These are phyloP conservation scores for Kwoniella dendrophila DNA, from an alignment of 768 basidiomycete genomes.

Conservation along the genomic window DNA sequence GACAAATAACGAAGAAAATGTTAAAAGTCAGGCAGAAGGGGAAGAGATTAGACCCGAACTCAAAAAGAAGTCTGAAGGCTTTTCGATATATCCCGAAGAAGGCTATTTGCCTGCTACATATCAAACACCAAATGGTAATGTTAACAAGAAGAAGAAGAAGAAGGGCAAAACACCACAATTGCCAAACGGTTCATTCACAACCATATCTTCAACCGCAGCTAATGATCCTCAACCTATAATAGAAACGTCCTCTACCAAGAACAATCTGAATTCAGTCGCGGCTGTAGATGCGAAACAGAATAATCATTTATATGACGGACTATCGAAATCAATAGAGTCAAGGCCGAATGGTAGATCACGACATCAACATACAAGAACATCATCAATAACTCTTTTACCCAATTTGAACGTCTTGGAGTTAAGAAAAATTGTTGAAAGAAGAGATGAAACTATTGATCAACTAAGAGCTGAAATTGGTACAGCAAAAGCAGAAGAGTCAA, in stretches of 20 bases:
- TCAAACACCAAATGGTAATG: slow-evolving; percentile 6
- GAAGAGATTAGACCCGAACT: neutral
- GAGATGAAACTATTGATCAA: slow-evolving; percentile 40
- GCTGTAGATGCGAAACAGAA: neutral
- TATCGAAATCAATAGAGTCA: slow-evolving; percentile 3
- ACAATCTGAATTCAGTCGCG: no score
- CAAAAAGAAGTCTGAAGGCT: slow-evolving; percentile 26
- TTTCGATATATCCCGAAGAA: slow-evolving; percentile 43
- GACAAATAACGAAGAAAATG: neutral
- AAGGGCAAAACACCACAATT: slow-evolving; percentile 17
- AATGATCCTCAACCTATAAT: neutral
- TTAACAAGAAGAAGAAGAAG: slow-evolving; percentile 36
- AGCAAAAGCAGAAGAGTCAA: slow-evolving; percentile 45
- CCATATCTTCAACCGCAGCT: neutral
- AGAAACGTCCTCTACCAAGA: neutral
- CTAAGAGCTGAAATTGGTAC: slow-evolving; percentile 44
- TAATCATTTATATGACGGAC: neutral
- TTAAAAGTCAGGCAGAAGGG: slow-evolving; percentile 4
- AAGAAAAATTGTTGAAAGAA: slow-evolving; percentile 38
- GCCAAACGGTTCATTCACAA: no score
- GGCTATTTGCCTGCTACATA: slow-evolving; percentile 36
- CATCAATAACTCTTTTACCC: slow-evolving; percentile 16
- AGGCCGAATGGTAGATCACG: neutral
- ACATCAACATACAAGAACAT: slow-evolving; percentile 16
- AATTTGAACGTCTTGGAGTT: slow-evolving; percentile 30